phyloP scores from a whole-genome alignment of 2,329 filamentous ascomycete genomes.

The Ilyonectria mors-panacis region DNA sequence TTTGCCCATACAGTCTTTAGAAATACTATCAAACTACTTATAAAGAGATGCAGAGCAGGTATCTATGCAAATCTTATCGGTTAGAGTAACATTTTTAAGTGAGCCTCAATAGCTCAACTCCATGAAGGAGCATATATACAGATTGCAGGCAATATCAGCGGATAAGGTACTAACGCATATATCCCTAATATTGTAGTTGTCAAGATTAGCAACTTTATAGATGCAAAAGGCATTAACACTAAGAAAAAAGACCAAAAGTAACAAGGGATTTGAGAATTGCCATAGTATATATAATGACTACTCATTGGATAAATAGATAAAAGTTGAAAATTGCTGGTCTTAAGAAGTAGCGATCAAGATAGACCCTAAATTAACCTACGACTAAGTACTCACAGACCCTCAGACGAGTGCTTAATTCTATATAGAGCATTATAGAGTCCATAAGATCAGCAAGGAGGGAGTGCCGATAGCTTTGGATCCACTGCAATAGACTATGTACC shows the following conservation, averaged over 20 bases:
- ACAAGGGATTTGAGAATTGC: constrained; percentile 11
- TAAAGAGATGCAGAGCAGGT: constrained; percentile 27
- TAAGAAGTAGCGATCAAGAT: constrained; percentile 15
- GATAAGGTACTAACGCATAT: constrained; percentile 22
- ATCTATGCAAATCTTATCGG: constrained; percentile 22
- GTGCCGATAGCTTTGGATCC: constrained; percentile 1
- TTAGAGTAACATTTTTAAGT: constrained; percentile 22
- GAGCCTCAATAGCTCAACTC: constrained; percentile 15
- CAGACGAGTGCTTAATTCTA: neutral
- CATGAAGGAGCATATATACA: constrained; percentile 15
- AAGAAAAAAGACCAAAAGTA: constrained; percentile 14
- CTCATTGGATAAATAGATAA: neutral
- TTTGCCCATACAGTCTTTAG: constrained; percentile 11
- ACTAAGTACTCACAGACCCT: neutral
- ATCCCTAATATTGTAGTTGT: constrained; percentile 14
- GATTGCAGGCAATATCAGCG: constrained; percentile 16
- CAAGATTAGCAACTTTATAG: constrained; percentile 16
- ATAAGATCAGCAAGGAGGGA: neutral
- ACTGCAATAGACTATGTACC: neutral
- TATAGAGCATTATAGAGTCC: constrained; percentile 1
- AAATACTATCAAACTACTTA: constrained; percentile 27
- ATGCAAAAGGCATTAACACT: constrained; percentile 5
- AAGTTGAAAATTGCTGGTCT: neutral
- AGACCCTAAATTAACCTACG: constrained; percentile 18
- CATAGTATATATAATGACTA: constrained; percentile 9